These are phyloP conservation scores for Penicillium longicatenatum DNA, from an alignment of 495 filamentous ascomycete genomes.

Conservation along the genomic window DNA sequence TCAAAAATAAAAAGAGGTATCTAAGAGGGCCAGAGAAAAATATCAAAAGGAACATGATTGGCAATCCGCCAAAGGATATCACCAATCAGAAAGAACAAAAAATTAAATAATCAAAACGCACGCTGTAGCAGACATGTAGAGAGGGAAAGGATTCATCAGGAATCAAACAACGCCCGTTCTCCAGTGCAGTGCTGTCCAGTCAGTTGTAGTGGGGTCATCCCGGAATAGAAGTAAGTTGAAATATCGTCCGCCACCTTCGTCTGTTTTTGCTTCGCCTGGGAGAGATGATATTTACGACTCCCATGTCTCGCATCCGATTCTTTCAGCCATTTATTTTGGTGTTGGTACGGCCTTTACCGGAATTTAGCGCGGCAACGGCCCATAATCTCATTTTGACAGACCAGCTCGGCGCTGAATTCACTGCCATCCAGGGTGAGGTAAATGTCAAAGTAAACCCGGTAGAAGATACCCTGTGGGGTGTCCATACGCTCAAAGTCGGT, in stretches of 20 bases:
- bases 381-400: slow-evolving; percentile 99
- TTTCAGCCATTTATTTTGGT: slow-evolving; percentile 1
- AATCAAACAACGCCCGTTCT: slow-evolving; percentile 30
- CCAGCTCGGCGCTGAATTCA: slow-evolving; percentile 96
- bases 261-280: neutral
- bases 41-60: slow-evolving; percentile 13
- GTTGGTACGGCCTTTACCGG: slow-evolving; percentile 35
- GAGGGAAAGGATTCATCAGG: slow-evolving; percentile 11
- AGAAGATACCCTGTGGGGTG: slow-evolving; percentile 97
- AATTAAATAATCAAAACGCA: slow-evolving; percentile 7
- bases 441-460: slow-evolving; percentile 79
- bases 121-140: slow-evolving; percentile 18
- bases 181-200: slow-evolving; percentile 22
- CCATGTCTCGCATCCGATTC: neutral
- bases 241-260: neutral
- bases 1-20: slow-evolving; percentile 30
- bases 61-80: slow-evolving; percentile 17
- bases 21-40: slow-evolving; percentile 23
- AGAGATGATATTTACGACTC: slow-evolving; percentile 2
- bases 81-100: slow-evolving; percentile 8
- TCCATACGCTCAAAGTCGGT: slow-evolving; percentile 99
- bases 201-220: slow-evolving; percentile 2
- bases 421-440: slow-evolving; percentile 96
- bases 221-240: slow-evolving; percentile 1
- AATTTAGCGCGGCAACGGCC: slow-evolving; percentile 92